Conservation (phyloP, 257 asterid genomes). For the Primulina tabacum region DNA sequence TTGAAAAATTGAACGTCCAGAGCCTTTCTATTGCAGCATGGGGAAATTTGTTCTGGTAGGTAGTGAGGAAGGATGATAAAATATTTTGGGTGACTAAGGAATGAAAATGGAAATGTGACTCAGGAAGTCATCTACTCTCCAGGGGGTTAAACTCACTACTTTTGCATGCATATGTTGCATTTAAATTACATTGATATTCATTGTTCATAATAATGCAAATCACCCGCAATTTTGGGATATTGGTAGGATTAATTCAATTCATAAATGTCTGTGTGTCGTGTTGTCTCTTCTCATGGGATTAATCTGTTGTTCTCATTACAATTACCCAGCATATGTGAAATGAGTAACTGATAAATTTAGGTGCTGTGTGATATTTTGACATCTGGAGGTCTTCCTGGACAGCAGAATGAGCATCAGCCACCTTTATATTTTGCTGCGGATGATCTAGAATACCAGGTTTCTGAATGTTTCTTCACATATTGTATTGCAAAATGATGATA, state of each 20-base stretch:
- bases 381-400: conserved; percentile 53
- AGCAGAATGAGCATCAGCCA: conserved; percentile 47
- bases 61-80: too few relatives aligned
- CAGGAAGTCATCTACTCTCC: background rate
- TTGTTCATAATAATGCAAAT: background rate
- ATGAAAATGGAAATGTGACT: background rate
- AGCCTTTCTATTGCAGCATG: too few relatives aligned
- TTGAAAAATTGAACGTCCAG: too few relatives aligned
- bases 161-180: background rate
- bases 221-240: background rate
- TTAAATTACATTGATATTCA: background rate
- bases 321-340: conserved; percentile 12
- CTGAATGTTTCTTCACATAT: conserved; percentile 12
- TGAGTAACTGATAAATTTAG: conserved; percentile 29
- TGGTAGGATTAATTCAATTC: background rate
- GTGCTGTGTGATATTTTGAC: conserved; percentile 61
- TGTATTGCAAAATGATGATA: background rate
- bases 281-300: background rate
- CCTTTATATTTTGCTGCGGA: conserved; percentile 60
- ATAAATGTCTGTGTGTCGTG: background rate
- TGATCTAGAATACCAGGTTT: conserved; percentile 65
- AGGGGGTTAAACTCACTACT: too few relatives aligned
- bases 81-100: too few relatives aligned
- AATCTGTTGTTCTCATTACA: background rate
- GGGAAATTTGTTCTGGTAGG: too few relatives aligned